Conservation (phyloP, 2,329 filamentous ascomycete species). For the Phyllosticta citriasiana region DNA sequence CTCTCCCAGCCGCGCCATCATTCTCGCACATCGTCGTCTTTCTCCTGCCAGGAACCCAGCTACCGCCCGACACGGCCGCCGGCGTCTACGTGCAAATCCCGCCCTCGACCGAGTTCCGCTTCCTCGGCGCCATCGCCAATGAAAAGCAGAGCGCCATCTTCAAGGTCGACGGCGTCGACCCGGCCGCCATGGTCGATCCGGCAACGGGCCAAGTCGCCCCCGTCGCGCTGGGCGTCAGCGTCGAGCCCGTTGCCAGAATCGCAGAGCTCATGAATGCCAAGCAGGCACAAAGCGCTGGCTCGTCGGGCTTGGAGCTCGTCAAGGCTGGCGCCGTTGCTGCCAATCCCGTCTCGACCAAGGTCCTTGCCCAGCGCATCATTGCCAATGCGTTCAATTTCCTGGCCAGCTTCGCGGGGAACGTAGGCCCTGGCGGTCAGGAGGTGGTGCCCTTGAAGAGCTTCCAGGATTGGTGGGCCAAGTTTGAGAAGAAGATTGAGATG, state of each 20-base stretch:
- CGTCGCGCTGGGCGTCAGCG: slow-evolving; percentile 68
- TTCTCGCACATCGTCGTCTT: slow-evolving; percentile 79
- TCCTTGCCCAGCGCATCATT: slow-evolving; percentile 87
- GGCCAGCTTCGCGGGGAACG: slow-evolving; percentile 67
- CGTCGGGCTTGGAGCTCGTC: slow-evolving; percentile 23
- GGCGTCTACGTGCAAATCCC: slow-evolving; percentile 82
- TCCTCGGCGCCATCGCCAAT: slow-evolving; percentile 80
- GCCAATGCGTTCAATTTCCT: slow-evolving; percentile 96
- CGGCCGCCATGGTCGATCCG: background rate
- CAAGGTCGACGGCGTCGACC: slow-evolving; percentile 44
- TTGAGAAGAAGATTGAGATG: slow-evolving; percentile 73
- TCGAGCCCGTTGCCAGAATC: slow-evolving; percentile 69
- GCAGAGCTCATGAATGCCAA: slow-evolving; percentile 57
- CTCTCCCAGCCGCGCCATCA: slow-evolving; percentile 51
- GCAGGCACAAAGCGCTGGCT: slow-evolving; percentile 22
- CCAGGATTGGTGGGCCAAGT: slow-evolving; percentile 96
- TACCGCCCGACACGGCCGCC: slow-evolving; percentile 70
- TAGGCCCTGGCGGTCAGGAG: slow-evolving; percentile 57
- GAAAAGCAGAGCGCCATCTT: slow-evolving; percentile 92
- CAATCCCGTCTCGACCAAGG: slow-evolving; percentile 52
- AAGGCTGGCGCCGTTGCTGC: slow-evolving; percentile 20
- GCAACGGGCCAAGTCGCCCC: background rate
- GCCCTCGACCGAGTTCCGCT: slow-evolving; percentile 54
- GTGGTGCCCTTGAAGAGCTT: slow-evolving; percentile 92
- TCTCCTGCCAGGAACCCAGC: slow-evolving; percentile 63